Evolutionary conservation across 108 stramenopile genomes (phyloP), one percentile per base, ranked within the genome.

Genomic region (Craspedostauros australis): DNA sequence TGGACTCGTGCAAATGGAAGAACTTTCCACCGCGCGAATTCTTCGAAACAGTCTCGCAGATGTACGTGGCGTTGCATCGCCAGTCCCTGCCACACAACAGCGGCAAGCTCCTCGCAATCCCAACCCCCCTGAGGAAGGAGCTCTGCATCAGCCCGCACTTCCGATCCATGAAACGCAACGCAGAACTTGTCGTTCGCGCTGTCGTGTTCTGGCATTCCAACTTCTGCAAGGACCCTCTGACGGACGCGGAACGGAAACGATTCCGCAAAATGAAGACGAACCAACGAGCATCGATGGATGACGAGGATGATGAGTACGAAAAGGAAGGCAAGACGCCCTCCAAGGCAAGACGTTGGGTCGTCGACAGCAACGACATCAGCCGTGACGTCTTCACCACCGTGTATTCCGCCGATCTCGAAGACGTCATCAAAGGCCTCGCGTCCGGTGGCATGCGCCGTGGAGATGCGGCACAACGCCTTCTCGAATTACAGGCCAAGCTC

Each of bases 21-120:
- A 66, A 57, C 15, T 68, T 80, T 60, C 38, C 76, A 15, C 89
- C 89, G 5, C 45, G 62, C 7, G 59, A 59, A 3, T 91, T 85
- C 50, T 91, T 91, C 43, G 78, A 82, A 39, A 75, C 78, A 14
- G 89, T 76, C n/a, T 80, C 83, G 12, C 81, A 91, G 19, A 57
- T 76, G 41, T 82, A 78, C 37, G 68, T 83, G 11, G 76, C 81
- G 16, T 39, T 71, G n/a, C 89, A 91, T 57, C 78, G 85, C 36
- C 58, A 84, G 26, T 66, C 70, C 32, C 50, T 91, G 14, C 81
- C 85, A 0, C 71, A 77, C 41, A 66, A 58, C 15, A 76, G 64
- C 14, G 75, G 77, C 12, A 86, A 76, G 38, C 42, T 91, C 6
- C 40, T 91, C 14, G 12, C 46, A 5, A 51, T 84, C 21, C 85